Evolutionary conservation across 495 filamentous ascomycete species (phyloP).

Genomic region (Cairneyella variabilis): DNA sequence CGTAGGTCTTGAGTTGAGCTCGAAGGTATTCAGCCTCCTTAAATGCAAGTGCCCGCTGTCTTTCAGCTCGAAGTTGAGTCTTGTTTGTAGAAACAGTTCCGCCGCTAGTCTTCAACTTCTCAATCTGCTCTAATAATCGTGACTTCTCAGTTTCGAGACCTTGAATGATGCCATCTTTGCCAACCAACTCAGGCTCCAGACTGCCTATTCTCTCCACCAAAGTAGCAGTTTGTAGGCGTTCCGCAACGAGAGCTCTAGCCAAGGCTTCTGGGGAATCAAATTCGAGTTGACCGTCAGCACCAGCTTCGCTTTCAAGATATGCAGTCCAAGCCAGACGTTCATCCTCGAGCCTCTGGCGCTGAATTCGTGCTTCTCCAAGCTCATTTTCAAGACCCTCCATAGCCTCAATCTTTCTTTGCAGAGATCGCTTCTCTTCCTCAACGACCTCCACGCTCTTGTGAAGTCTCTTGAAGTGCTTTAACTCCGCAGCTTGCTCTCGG

Average conservation of each 20-base stretch:
- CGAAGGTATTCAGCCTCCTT: slow-evolving; percentile 94
- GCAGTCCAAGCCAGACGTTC: slow-evolving; percentile 83
- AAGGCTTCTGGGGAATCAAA: slow-evolving; percentile 88
- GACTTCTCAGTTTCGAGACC: slow-evolving; percentile 64
- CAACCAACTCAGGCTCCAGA: slow-evolving; percentile 71
- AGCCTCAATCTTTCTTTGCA: slow-evolving; percentile 72
- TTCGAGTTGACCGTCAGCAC: slow-evolving; percentile 52
- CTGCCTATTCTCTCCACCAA: slow-evolving; percentile 74
- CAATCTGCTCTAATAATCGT: slow-evolving; percentile 59
- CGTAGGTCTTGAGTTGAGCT: slow-evolving; percentile 87
- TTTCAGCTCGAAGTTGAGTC: slow-evolving; percentile 65
- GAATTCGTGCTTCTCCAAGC: slow-evolving; percentile 71
- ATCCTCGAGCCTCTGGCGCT: slow-evolving; percentile 84
- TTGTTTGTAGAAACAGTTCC: slow-evolving; percentile 45
- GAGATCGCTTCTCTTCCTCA: slow-evolving; percentile 86
- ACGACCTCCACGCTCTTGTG: slow-evolving; percentile 88
- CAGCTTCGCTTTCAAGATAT: slow-evolving; percentile 68
- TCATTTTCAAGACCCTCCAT: slow-evolving; percentile 73
- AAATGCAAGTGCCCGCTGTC: slow-evolving; percentile 76
- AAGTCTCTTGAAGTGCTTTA: slow-evolving; percentile 72
- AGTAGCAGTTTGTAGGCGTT: slow-evolving; percentile 72
- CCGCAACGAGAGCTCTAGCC: slow-evolving; percentile 75
- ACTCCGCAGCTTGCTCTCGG: slow-evolving; percentile 72
- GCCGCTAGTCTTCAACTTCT: slow-evolving; percentile 55
- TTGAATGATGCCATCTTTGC: slow-evolving; percentile 76